phyloP scores from a whole-genome alignment of 306 rosid genomes.

The Glycyrrhiza uralensis region DNA sequence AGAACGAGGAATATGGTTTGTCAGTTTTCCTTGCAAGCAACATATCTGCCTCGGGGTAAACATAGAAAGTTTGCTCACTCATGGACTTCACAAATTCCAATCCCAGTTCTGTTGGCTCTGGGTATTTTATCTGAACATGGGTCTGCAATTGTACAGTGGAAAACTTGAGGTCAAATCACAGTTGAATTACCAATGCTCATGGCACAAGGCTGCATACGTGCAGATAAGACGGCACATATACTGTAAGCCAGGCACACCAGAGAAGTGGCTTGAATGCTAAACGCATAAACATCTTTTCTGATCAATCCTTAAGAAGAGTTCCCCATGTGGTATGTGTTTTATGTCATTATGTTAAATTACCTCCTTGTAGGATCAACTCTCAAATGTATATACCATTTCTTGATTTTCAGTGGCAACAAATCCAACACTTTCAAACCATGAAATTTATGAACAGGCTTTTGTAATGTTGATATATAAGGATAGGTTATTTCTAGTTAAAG shows the following conservation, averaged over 20 bases:
- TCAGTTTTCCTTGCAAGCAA: constrained; percentile 46
- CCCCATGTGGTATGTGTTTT: neutral
- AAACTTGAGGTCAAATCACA: constrained; percentile 7
- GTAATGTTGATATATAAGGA: neutral
- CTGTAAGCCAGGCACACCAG: neutral
- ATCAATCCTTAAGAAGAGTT: neutral
- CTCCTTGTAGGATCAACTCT: neutral
- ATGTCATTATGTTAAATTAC: neutral
- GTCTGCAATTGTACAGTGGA: constrained; percentile 39
- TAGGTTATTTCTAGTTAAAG: neutral
- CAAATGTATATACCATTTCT: neutral
- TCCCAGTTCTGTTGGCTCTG: constrained; percentile 66
- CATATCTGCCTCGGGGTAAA: constrained; percentile 91
- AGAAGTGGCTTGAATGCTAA: too few species aligned
- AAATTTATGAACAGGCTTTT: neutral
- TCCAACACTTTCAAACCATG: neutral
- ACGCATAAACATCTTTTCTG: neutral
- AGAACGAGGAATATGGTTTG: constrained; percentile 64
- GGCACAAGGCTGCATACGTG: neutral
- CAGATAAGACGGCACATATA: neutral
- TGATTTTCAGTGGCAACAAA: constrained; percentile 6
- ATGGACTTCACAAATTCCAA: constrained; percentile 45
- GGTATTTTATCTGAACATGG: constrained; percentile 75
- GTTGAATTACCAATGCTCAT: constrained; percentile 5
- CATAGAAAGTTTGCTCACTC: constrained; percentile 47